Percentiles rank a stretch among this genome's conserved stretches.
phyloP scores from a whole-genome alignment of 352 stramenopile species.

The Phytophthora pisi region DNA sequence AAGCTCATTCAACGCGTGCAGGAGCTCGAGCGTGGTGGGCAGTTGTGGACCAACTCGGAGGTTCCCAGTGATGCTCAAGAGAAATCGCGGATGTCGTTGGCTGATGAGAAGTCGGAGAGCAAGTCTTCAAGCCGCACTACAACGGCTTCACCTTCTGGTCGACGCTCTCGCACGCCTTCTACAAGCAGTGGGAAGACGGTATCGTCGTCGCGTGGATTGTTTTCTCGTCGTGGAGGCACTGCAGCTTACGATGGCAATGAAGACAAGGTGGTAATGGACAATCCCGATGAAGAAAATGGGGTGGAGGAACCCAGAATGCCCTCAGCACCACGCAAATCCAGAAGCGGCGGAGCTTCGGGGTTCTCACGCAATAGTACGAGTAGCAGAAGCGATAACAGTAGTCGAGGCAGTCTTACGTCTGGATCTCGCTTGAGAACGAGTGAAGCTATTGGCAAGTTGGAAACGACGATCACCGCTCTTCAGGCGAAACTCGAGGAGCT shows the following conservation, averaged over 20 bases:
- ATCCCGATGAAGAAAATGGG: constrained; percentile 44
- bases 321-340: constrained; percentile 31
- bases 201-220: constrained; percentile 62
- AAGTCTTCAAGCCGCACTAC: constrained; percentile 14
- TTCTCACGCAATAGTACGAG: constrained; percentile 16
- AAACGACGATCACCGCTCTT: constrained; percentile 60
- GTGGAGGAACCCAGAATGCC: neutral
- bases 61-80: constrained; percentile 1
- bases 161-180: constrained; percentile 17
- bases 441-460: constrained; percentile 51
- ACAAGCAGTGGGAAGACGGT: constrained; percentile 31
- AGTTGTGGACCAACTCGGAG: constrained; percentile 65
- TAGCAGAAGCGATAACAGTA: constrained; percentile 15
- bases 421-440: constrained; percentile 33
- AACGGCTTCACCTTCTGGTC: constrained; percentile 16
- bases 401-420: constrained; percentile 9
- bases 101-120: constrained; percentile 6
- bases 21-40: constrained; percentile 66
- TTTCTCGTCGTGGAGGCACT: constrained; percentile 51
- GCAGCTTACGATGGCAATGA: constrained; percentile 52
- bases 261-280: constrained; percentile 70
- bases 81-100: constrained; percentile 3
- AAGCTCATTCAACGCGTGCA: constrained; percentile 72
- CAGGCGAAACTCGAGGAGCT: constrained; percentile 71
- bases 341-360: constrained; percentile 7